Base-by-base conservation (phyloP, 139 green algal species). In the Trebouxia sp. region DNA sequence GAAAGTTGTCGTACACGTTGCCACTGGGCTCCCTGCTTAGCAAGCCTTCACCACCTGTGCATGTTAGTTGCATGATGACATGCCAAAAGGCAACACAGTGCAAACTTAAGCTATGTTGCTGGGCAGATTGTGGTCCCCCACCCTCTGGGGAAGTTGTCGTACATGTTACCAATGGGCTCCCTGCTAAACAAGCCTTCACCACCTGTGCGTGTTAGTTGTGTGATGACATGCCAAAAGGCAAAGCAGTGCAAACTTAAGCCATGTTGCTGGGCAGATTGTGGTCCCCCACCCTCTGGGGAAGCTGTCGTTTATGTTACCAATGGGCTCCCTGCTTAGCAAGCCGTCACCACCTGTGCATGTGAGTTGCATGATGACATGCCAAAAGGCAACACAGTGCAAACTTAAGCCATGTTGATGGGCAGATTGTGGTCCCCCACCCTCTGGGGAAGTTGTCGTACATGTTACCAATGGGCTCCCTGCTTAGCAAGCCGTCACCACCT, bases 391-490 rank as follows among this genome's bases (percentile, higher is more conserved):
- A n/a, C n/a, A n/a, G n/a, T n/a, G n/a, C n/a, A n/a, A n/a, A n/a
- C n/a, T n/a, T n/a, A n/a, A n/a, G n/a, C 88, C 88, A 92, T 91
- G 53, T 75, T 87, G n/a, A 56, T 84, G 24, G 88, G 88, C 82
- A 92, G 81, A 38, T 78, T 62, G 48, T 85, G 75, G 56, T 83
- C 80, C 5, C 62, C 62, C 62, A 72, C 62, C 32, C 32, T 35
- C 62, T 45, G 3, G 62, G 10, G 12, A 83, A 50, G 20, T 88
- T 72, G 62, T 72, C 62, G 11, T 72, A 72, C 32, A 72, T 12
- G 30, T 22, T 80, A 17, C 78, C 80, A 76, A 51, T 81, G 35
- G 81, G 51, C 22, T 65, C 50, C 50, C 84, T 79, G n/a, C 80
- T 72, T 48, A 79, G 32, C n/a, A 77, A 47, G 5, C 67, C 39